Percentiles rank a stretch among this genome's conserved stretches.
Conservation (phyloP, 2,329 filamentous ascomycete species). For the Epichloe uncinata region DNA sequence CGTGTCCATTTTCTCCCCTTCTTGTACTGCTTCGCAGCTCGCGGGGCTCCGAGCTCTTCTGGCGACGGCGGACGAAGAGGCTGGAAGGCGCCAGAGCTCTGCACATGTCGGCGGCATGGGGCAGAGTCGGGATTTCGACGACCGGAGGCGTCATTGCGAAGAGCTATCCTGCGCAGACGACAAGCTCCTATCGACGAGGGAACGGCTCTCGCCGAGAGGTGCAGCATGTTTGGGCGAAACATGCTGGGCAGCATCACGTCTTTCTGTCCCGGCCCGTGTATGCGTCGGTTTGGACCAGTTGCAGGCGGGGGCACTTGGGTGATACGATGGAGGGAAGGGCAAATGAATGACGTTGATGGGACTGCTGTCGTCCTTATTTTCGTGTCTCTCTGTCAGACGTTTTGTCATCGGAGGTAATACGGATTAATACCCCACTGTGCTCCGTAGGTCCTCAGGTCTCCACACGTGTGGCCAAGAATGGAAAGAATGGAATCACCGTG, state of each 20-base stretch:
- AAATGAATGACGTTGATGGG: background rate
- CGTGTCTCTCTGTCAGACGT: background rate
- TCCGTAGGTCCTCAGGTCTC: too few species aligned
- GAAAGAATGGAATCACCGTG: background rate
- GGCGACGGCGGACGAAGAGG: conserved; percentile 67
- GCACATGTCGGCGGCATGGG: conserved; percentile 14
- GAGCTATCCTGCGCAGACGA: conserved; percentile 6
- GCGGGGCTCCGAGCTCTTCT: conserved; percentile 62
- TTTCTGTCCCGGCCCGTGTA: background rate
- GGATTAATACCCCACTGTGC: too few species aligned
- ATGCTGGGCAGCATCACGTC: conserved; percentile 11
- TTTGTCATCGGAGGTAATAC: background rate
- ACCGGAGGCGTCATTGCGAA: conserved; percentile 5
- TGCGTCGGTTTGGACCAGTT: background rate
- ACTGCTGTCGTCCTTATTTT: background rate
- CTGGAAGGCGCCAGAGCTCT: conserved; percentile 36
- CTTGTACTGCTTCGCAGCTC: conserved; percentile 55
- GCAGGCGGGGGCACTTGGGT: background rate
- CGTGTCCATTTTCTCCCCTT: conserved; percentile 65
- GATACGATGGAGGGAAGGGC: background rate
- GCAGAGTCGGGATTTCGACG: background rate
- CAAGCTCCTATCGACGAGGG: conserved; percentile 6
- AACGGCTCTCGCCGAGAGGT: conserved; percentile 8
- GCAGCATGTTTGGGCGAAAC: conserved; percentile 17
- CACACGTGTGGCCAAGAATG: background rate